Evolutionary conservation across 2,329 filamentous ascomycete species (phyloP).

Genomic region (Chaetomiaceae sp.): DNA sequence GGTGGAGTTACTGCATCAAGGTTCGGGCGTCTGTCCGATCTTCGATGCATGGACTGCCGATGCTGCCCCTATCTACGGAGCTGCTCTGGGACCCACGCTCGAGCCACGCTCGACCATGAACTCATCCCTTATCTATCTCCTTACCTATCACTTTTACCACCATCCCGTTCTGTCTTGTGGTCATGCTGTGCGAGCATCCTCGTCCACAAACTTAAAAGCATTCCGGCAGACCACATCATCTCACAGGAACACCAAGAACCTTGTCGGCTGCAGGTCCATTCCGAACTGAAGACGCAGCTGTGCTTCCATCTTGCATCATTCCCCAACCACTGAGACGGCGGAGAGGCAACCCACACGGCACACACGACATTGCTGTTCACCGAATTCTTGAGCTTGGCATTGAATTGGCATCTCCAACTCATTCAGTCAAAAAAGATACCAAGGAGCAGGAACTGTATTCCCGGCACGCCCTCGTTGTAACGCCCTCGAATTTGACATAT

Average conservation of each 20-base stretch:
- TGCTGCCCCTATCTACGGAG: constrained; percentile 7
- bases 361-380: no score
- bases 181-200: neutral
- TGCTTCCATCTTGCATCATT: neutral
- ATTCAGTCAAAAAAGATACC: no score
- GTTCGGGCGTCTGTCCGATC: neutral
- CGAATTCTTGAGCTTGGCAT: neutral
- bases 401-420: neutral
- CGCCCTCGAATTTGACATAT: no score
- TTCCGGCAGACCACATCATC: neutral
- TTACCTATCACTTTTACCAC: constrained; percentile 6
- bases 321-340: neutral
- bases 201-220: neutral
- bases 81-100: neutral
- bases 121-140: constrained; percentile 5
- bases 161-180: neutral
- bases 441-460: no score
- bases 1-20: neutral
- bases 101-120: neutral
- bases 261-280: neutral
- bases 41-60: no score
- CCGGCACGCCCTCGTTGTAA: no score
- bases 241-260: neutral
- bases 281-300: neutral
- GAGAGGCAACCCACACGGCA: neutral